A percentile compares a stretch with the other conserved stretches of the same genome.
These are phyloP conservation scores for Lachnum nothofagi DNA, from an alignment of 2,329 filamentous ascomycete genomes.

Conservation along the genomic window DNA sequence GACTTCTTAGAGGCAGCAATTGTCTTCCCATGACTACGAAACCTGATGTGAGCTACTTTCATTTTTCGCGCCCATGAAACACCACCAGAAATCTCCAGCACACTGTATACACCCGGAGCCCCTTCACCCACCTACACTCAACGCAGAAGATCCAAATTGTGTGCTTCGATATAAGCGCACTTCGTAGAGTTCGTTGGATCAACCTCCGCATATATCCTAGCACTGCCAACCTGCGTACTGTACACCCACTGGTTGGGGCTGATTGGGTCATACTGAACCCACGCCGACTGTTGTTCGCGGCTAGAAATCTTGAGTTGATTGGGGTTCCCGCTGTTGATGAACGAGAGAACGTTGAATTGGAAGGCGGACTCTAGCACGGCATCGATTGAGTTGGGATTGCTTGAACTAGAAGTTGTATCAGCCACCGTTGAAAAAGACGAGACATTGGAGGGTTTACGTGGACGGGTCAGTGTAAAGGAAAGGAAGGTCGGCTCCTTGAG, in stretches of 20 bases:
- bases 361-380: neutral
- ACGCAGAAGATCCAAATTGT: neutral
- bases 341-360: slow-evolving; percentile 9
- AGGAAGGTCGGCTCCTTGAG: slow-evolving; percentile 12
- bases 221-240: no score
- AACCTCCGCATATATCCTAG: neutral
- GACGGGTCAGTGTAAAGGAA: slow-evolving; percentile 11
- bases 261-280: neutral
- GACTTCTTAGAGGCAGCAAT: no score
- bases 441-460: neutral
- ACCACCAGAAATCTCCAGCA: neutral
- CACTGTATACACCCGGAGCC: neutral
- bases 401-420: slow-evolving; percentile 1
- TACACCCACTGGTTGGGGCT: neutral
- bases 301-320: neutral
- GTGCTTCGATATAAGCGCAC: neutral
- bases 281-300: neutral
- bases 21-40: no score
- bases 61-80: neutral
- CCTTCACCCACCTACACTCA: neutral
- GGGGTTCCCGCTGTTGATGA: slow-evolving; percentile 11
- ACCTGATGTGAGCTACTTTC: no score
- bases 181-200: neutral
- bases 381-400: slow-evolving; percentile 8
- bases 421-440: neutral